Conservation (phyloP, 1,284 basidiomycete species). For the Trichosporon ovoides region DNA sequence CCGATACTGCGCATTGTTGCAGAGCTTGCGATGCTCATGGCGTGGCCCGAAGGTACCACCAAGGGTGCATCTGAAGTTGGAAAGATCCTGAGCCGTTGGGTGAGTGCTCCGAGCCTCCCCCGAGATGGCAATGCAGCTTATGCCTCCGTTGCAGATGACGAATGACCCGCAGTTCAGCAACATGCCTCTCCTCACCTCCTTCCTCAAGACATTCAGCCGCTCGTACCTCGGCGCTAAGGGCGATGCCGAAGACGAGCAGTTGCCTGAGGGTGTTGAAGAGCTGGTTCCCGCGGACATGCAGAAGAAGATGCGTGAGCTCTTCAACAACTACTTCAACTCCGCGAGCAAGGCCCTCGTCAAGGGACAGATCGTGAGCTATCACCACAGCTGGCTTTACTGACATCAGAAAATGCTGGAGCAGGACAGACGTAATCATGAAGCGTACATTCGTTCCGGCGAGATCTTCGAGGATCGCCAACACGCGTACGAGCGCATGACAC, state of each 20-base stretch:
- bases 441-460: slow-evolving; percentile 96
- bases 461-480: slow-evolving; percentile 99
- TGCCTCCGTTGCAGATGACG: slow-evolving; percentile 58
- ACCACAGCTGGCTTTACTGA: neutral
- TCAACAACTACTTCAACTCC: slow-evolving; percentile 86
- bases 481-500: slow-evolving; percentile 96
- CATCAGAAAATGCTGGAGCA: slow-evolving; percentile 85
- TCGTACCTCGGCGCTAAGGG: slow-evolving; percentile 69
- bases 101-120: slow-evolving; percentile 46
- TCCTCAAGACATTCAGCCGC: slow-evolving; percentile 76
- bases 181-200: slow-evolving; percentile 71
- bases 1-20: slow-evolving; percentile 79
- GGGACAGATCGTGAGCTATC: slow-evolving; percentile 72
- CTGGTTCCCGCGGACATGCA: slow-evolving; percentile 76
- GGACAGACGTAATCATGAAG: slow-evolving; percentile 93
- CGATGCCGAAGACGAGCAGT: slow-evolving; percentile 14
- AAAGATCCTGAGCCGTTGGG: slow-evolving; percentile 63
- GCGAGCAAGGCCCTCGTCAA: slow-evolving; percentile 85
- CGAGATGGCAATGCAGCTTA: neutral
- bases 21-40: slow-evolving; percentile 80
- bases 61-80: slow-evolving; percentile 70
- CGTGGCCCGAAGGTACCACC: slow-evolving; percentile 53
- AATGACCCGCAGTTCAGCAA: slow-evolving; percentile 81
- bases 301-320: slow-evolving; percentile 85
- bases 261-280: slow-evolving; percentile 58